Evolutionary conservation across 768 basidiomycete species (phyloP), one percentile per base, ranked within the genome.

Genomic region (Lactifluus volemus): DNA sequence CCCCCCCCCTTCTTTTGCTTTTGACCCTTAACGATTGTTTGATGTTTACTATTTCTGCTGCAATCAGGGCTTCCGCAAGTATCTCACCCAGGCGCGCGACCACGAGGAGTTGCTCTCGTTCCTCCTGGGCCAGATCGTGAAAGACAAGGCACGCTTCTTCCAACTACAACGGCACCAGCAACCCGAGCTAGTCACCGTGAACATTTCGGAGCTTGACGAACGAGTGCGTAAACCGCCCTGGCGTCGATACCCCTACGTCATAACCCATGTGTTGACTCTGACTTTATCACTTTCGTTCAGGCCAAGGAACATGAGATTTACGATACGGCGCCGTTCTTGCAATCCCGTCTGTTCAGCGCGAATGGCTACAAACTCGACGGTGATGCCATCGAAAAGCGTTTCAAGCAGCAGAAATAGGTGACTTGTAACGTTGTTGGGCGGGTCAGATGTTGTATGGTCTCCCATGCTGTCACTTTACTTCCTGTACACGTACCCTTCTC

Each of bases 221-320:
- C 79, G 92, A 71, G 96, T 94, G 68, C 68, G 86, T 76, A 21
- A 44, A 42, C n/a, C 1, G 21, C 49, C 14, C 36, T 56, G 9
- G 32, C 25, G n/a, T 12, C 15, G 32, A 56, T 41, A 25, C 4
- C 8, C 4, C 10, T 3, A 14, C 25, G 2, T 5, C 10, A 3
- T 17, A 14, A 25, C 25, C 25, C 5, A 17, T 17, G 47, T 47
- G 51, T 19, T 36, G 29, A 49, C 4, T 4, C 47, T 53, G n/a
- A 19, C n/a, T 36, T 10, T 11, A 15, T 15, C 11, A 21, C 38
- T 1, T 19, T 9, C 60, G 12, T 44, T n/a, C 12, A 96, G 93
- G 92, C 94, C 9, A 97, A 96, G 70, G 97, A 98, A 53, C 87
- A 97, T 66, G 97, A 99, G 65, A 98, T 98, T 53, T 98, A 87